phyloP scores from a whole-genome alignment of 768 basidiomycete species.

The Exidia glandulosa region DNA sequence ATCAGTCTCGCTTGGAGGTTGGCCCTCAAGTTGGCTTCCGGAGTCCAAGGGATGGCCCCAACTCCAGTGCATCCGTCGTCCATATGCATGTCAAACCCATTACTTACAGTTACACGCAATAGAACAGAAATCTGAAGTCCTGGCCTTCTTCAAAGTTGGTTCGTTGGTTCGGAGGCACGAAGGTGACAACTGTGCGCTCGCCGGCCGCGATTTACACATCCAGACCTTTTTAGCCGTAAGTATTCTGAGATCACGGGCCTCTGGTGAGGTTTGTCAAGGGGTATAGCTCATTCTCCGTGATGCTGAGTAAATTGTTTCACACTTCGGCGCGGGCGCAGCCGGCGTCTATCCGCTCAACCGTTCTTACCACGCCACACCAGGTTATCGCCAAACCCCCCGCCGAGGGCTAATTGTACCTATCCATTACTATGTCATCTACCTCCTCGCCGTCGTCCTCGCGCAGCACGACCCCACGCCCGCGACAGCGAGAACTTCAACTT shows the following conservation, averaged over 20 bases:
- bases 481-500: not conserved
- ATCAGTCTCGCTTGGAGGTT: no score
- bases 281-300: not conserved
- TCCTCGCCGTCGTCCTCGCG: not conserved
- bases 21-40: no score
- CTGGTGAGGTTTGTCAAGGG: not conserved
- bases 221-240: not conserved
- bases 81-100: no score
- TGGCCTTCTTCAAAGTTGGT: no score
- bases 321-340: not conserved
- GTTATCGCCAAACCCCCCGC: not conserved
- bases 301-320: not conserved
- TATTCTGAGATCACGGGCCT: not conserved
- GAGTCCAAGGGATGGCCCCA: no score
- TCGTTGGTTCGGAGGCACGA: no score
- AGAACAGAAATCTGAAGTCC: no score
- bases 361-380: not conserved
- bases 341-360: not conserved
- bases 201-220: no score
- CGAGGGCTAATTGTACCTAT: not conserved
- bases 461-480: not conserved
- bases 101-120: no score
- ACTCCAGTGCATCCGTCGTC: no score
- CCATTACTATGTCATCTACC: not conserved
- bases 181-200: no score